Evolutionary conservation across 2,329 filamentous ascomycete species (phyloP).

Genomic region (Penicillium sp.): DNA sequence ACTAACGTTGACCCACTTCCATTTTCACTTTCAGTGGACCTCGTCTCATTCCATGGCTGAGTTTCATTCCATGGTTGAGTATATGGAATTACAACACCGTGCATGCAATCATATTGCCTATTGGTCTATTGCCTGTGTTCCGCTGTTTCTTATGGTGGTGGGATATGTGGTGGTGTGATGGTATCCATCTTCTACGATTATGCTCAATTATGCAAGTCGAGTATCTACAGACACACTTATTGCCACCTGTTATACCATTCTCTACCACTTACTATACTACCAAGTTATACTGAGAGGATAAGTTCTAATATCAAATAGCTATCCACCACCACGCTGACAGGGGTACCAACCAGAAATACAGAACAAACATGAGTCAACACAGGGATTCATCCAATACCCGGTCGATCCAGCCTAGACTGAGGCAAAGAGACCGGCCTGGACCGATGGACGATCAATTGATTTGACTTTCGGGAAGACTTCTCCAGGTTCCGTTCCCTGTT

Average conservation of each 20-base stretch:
- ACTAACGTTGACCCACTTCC: conserved; percentile 1
- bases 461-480: neutral
- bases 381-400: no score
- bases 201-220: no score
- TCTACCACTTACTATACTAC: neutral
- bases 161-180: neutral
- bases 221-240: no score
- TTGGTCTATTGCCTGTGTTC: conserved; percentile 5
- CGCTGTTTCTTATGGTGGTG: neutral
- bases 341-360: neutral
- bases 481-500: neutral
- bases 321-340: no score
- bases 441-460: neutral
- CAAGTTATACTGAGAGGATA: neutral
- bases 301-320: no score
- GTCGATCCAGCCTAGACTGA: neutral
- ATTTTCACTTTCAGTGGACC: neutral
- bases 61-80: neutral
- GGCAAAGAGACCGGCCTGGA: conserved; percentile 5
- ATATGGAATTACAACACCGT: conserved; percentile 7
- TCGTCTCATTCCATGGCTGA: neutral
- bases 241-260: no score
- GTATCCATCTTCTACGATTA: no score
- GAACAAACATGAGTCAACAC: neutral
- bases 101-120: conserved; percentile 9